A percentile compares a stretch with the other conserved stretches of the same genome.
Conservation (phyloP, 306 rosid genomes). For the Echinosophora koreensis region DNA sequence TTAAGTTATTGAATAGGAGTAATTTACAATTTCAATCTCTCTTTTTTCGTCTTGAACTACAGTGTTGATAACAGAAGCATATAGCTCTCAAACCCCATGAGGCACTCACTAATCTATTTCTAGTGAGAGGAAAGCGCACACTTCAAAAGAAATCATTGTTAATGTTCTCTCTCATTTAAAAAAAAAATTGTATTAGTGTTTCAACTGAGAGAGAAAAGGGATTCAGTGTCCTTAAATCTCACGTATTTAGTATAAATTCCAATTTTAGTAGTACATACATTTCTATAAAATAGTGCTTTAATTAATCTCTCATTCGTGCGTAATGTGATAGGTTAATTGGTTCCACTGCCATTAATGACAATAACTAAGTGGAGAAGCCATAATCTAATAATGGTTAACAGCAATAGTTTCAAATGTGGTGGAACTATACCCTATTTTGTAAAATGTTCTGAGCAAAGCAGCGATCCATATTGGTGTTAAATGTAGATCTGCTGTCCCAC, state of each 20-base stretch:
- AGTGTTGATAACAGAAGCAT: neutral
- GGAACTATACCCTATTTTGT: neutral
- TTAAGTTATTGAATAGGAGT: too few relatives aligned
- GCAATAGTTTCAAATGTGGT: neutral
- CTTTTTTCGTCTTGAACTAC: neutral
- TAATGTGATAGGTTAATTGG: neutral
- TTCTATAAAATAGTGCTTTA: neutral
- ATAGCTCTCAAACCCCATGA: constrained; percentile 14
- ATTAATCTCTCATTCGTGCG: neutral
- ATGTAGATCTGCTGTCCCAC: too few relatives aligned
- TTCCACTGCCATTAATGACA: constrained; percentile 9
- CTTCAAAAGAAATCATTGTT: constrained; percentile 1
- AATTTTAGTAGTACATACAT: constrained; percentile 6
- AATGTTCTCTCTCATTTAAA: neutral
- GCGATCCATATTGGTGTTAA: constrained; percentile 4
- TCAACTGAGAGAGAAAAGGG: neutral
- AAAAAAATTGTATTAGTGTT: neutral
- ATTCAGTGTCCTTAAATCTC: constrained; percentile 1
- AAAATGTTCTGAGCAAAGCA: neutral
- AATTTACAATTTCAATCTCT: neutral
- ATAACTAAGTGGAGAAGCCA: constrained; percentile 19
- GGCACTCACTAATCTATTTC: neutral
- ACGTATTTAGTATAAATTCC: neutral
- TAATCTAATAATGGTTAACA: neutral
- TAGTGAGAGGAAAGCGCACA: neutral